Conservation (phyloP, 1,139 yeast genomes). For the Taphrina wiesneri region DNA sequence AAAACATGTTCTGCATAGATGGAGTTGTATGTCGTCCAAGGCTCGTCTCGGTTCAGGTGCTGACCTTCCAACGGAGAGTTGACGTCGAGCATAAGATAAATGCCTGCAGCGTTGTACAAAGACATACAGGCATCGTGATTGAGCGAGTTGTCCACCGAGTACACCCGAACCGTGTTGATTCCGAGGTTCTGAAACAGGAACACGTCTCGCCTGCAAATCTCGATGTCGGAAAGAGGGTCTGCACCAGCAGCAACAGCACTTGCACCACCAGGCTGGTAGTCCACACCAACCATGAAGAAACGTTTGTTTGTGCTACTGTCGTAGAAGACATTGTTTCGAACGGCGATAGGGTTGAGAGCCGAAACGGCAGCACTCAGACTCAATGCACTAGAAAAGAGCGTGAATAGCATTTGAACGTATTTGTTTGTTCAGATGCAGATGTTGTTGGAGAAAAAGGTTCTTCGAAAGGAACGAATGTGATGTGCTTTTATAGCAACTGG, state of each 20-base stretch:
- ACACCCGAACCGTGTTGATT: conserved; percentile 67
- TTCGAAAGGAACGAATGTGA: not conserved
- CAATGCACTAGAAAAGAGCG: not conserved
- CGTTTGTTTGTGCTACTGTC: conserved; percentile 37
- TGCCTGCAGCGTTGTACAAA: conserved; percentile 80
- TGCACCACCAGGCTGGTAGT: conserved; percentile 74
- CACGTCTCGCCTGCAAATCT: conserved; percentile 77
- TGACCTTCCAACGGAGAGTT: conserved; percentile 68
- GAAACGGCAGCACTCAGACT: conserved; percentile 9
- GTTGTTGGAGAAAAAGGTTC: too few species aligned
- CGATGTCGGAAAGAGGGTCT: conserved; percentile 76
- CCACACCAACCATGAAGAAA: conserved; percentile 57
- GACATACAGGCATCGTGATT: conserved; percentile 90
- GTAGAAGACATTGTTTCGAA: conserved; percentile 36
- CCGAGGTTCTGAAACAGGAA: conserved; percentile 73
- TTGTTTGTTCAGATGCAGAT: not conserved
- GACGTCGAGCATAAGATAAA: conserved; percentile 82
- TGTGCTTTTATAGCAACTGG: not conserved
- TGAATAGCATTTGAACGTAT: not conserved
- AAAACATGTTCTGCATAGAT: conserved; percentile 73
- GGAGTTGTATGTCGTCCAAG: conserved; percentile 61
- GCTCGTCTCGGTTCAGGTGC: conserved; percentile 73
- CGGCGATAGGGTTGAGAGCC: conserved; percentile 32
- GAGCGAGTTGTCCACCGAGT: conserved; percentile 53
- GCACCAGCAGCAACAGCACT: conserved; percentile 54